Evolutionary conservation across 2,329 filamentous ascomycete genomes (phyloP).

Genomic region (Colletotrichum scovillei): DNA sequence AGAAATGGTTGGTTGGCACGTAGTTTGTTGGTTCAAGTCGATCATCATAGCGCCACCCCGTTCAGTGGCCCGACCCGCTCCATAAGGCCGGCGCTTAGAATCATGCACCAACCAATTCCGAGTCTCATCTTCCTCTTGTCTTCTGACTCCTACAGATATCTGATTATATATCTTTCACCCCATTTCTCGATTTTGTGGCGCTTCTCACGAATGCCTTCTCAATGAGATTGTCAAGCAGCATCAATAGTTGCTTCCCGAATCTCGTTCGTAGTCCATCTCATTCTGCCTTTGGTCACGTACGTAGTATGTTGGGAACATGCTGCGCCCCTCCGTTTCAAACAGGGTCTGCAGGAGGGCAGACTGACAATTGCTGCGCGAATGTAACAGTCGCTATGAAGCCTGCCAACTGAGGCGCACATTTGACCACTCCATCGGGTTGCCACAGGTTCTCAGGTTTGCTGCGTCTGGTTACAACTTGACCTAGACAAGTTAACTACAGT

Average conservation of each 20-base stretch:
- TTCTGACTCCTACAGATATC: too few species aligned
- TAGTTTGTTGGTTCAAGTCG: too few species aligned
- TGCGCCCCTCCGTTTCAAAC: background rate
- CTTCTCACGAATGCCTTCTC: too few species aligned
- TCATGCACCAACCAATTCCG: too few species aligned
- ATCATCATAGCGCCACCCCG: too few species aligned
- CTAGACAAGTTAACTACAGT: background rate
- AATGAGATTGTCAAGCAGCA: too few species aligned
- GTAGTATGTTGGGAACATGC: background rate
- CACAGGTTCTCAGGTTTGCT: background rate
- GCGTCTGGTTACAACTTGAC: background rate
- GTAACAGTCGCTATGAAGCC: background rate
- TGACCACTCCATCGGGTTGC: background rate
- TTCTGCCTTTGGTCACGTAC: background rate
- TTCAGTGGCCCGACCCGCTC: too few species aligned
- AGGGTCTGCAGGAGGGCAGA: constrained; percentile 17
- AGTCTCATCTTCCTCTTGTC: too few species aligned
- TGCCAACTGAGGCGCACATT: background rate
- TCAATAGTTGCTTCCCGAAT: background rate
- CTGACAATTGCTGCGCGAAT: background rate
- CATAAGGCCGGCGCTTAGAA: too few species aligned
- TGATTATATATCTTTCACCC: too few species aligned
- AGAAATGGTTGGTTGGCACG: too few species aligned
- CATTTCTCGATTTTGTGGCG: too few species aligned
- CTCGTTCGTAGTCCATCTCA: background rate